These are phyloP conservation scores for Filobasidium floriforme DNA, from an alignment of 768 basidiomycete genomes.

Conservation along the genomic window DNA sequence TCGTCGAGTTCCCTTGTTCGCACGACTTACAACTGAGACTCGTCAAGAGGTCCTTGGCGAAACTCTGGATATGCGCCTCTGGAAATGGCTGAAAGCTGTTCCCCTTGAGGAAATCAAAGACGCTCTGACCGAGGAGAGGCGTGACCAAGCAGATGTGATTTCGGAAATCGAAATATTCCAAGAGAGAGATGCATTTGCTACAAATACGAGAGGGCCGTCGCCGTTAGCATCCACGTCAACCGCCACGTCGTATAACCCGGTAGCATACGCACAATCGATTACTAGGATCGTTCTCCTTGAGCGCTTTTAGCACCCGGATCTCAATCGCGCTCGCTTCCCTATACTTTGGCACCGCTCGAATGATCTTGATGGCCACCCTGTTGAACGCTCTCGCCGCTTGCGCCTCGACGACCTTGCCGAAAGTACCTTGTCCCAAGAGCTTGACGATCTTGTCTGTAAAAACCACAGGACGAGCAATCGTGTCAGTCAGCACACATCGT, in stretches of 20 bases:
- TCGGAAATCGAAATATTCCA: slow-evolving; percentile 90
- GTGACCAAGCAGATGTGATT: slow-evolving; percentile 98
- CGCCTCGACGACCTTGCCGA: slow-evolving; percentile 96
- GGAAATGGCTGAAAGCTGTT: slow-evolving; percentile 96
- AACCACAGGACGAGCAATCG: slow-evolving; percentile 12
- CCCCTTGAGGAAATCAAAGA: slow-evolving; percentile 98
- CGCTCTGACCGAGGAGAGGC: slow-evolving; percentile 90
- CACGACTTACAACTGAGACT: slow-evolving; percentile 80
- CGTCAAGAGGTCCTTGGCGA: slow-evolving; percentile 80
- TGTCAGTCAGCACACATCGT: no score
- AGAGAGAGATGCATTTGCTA: slow-evolving; percentile 95
- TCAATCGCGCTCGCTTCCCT: slow-evolving; percentile 98
- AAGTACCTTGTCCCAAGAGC: slow-evolving; percentile 91
- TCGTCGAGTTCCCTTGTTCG: background rate
- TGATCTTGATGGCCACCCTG: slow-evolving; percentile 97
- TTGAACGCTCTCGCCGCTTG: slow-evolving; percentile 53
- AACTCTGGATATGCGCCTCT: slow-evolving; percentile 89
- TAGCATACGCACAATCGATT: slow-evolving; percentile 68
- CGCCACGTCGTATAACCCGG: background rate
- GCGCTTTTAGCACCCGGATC: slow-evolving; percentile 83
- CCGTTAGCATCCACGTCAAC: background rate
- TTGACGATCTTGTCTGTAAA: slow-evolving; percentile 77
- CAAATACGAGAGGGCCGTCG: slow-evolving; percentile 6
- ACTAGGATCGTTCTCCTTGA: slow-evolving; percentile 76
- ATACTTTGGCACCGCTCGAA: slow-evolving; percentile 95